These are phyloP conservation scores for Tillandsia leiboldiana DNA, from an alignment of 176 grass and related monocot species.

Conservation along the genomic window DNA sequence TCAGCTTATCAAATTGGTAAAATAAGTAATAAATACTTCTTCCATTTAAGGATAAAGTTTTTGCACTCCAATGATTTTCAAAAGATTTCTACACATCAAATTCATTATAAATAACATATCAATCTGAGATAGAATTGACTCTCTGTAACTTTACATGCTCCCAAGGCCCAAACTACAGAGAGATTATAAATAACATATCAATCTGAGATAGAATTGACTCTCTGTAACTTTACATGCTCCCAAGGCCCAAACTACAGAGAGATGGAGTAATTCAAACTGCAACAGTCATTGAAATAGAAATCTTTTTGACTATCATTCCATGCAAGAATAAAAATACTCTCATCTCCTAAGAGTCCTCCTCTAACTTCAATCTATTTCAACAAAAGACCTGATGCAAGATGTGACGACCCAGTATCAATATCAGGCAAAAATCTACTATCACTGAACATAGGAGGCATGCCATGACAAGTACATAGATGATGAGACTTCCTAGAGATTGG, in stretches of 20 bases:
- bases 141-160: background rate
- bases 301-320: background rate
- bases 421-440: no score
- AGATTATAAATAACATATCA: background rate
- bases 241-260: background rate
- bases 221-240: background rate
- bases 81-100: background rate
- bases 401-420: no score
- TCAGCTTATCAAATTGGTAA: background rate
- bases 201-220: background rate
- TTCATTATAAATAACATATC: background rate
- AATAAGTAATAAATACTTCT: background rate
- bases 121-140: background rate
- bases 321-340: background rate
- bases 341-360: background rate
- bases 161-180: background rate
- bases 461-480: no score
- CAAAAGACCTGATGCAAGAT: no score
- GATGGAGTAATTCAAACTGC: background rate
- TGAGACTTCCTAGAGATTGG: no score
- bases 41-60: background rate
- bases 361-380: background rate
- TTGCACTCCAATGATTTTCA: background rate
- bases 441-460: no score
- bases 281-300: background rate